Evolutionary conservation across 2,329 filamentous ascomycete genomes (phyloP).

Genomic region (Fusarium pilosicola): DNA sequence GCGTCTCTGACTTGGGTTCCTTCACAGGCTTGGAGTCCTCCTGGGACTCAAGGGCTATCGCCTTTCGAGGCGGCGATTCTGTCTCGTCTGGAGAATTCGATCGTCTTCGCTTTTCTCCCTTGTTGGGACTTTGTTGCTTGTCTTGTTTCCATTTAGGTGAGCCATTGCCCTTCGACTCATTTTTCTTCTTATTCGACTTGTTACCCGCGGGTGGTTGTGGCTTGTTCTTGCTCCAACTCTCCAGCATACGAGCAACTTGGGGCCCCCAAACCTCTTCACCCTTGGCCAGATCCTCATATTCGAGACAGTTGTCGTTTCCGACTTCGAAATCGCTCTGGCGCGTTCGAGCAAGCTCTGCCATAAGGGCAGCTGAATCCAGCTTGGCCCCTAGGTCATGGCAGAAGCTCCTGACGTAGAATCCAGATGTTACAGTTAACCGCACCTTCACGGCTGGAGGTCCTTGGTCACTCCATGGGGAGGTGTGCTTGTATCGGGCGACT

Average conservation of each 20-base stretch:
- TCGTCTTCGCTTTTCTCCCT: constrained; percentile 46
- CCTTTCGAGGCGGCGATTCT: constrained; percentile 45
- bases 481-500: constrained; percentile 56
- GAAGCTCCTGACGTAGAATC: constrained; percentile 95
- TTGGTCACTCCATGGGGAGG: constrained; percentile 68
- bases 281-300: constrained; percentile 78
- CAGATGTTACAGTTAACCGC: constrained; percentile 91
- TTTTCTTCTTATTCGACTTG: constrained; percentile 38
- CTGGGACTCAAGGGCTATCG: constrained; percentile 37
- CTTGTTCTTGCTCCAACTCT: constrained; percentile 53
- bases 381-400: constrained; percentile 91
- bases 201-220: constrained; percentile 33
- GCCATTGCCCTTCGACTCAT: constrained; percentile 15
- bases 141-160: constrained; percentile 25
- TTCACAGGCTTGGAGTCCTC: constrained; percentile 27
- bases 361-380: constrained; percentile 82
- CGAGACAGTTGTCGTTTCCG: constrained; percentile 74
- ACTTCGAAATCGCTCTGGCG: constrained; percentile 85
- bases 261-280: constrained; percentile 87
- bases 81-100: constrained; percentile 42
- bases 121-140: constrained; percentile 19
- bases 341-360: constrained; percentile 84
- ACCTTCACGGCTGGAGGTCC: constrained; percentile 82
- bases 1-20: constrained; percentile 19
- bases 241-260: constrained; percentile 66